Evolutionary conservation across 192 early-diverging fungal genomes (phyloP).

Genomic region (Backusella luteola): DNA sequence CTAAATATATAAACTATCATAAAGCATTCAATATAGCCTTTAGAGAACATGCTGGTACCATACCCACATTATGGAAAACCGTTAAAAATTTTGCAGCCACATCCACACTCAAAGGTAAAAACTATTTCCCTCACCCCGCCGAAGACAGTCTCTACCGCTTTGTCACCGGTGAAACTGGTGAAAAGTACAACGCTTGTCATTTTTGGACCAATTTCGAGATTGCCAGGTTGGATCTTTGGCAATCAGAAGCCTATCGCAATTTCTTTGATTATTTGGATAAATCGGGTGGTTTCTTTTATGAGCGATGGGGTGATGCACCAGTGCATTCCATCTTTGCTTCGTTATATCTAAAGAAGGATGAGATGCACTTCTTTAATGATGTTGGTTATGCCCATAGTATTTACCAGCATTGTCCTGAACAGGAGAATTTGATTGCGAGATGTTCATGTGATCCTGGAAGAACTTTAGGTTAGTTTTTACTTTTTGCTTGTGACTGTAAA

Average conservation of each 20-base stretch:
- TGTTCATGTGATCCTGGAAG: constrained; percentile 12
- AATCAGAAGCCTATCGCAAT: constrained; percentile 48
- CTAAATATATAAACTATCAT: neutral
- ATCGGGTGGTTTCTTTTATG: constrained; percentile 72
- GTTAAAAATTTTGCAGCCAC: constrained; percentile 46
- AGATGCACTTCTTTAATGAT: constrained; percentile 72
- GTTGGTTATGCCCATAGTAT: constrained; percentile 54
- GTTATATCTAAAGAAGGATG: constrained; percentile 50
- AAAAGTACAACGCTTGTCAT: constrained; percentile 63
- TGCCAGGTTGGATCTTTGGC: constrained; percentile 52
- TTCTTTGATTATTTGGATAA: constrained; percentile 63
- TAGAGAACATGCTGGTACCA: constrained; percentile 66
- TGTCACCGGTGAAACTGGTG: constrained; percentile 46
- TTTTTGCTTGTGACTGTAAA: neutral
- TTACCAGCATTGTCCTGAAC: constrained; percentile 20
- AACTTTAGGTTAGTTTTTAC: constrained; percentile 7
- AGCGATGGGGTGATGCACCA: constrained; percentile 75
- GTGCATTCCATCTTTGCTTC: constrained; percentile 66
- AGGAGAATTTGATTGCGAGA: constrained; percentile 7
- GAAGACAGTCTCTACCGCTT: constrained; percentile 43
- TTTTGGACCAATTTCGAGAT: constrained; percentile 91
- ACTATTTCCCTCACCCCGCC: constrained; percentile 33
- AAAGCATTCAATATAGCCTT: constrained; percentile 70
- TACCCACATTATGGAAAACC: constrained; percentile 69
- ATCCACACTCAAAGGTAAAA: constrained; percentile 14